Conservation (phyloP, 352 stramenopile genomes). For the Phytophthora tentaculata region DNA sequence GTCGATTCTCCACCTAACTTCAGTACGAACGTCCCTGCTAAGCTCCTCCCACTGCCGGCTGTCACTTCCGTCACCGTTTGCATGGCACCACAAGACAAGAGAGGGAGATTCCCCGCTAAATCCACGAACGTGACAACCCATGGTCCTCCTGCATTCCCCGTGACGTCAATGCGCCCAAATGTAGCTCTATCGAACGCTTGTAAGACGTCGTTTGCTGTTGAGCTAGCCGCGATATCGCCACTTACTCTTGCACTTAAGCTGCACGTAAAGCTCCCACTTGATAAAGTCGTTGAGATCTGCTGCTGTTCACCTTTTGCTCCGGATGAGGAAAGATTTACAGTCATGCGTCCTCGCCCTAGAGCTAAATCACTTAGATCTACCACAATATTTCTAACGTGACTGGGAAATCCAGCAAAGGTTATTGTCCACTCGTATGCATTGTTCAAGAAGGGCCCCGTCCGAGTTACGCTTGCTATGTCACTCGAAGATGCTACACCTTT, state of each 20-base stretch:
- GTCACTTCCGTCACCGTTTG: conserved; percentile 50
- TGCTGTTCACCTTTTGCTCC: conserved; percentile 56
- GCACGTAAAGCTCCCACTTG: conserved; percentile 52
- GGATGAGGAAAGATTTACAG: conserved; percentile 15
- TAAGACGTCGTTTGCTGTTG: conserved; percentile 22
- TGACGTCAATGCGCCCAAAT: conserved; percentile 41
- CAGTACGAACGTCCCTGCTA: conserved; percentile 48
- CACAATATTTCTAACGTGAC: conserved; percentile 34
- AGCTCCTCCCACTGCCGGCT: conserved; percentile 36
- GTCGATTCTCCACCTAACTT: conserved; percentile 39
- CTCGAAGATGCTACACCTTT: conserved; percentile 13
- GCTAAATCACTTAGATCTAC: conserved; percentile 27
- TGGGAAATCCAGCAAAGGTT: conserved; percentile 42
- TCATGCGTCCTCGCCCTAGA: conserved; percentile 33
- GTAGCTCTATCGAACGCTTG: conserved; percentile 30
- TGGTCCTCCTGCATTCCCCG: conserved; percentile 25
- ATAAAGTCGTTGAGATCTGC: conserved; percentile 39
- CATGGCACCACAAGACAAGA: conserved; percentile 43
- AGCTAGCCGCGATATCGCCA: conserved; percentile 38
- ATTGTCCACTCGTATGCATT: conserved; percentile 53
- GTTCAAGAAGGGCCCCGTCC: conserved; percentile 50
- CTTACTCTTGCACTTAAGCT: conserved; percentile 2
- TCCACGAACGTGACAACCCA: conserved; percentile 57
- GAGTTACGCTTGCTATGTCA: conserved; percentile 24
- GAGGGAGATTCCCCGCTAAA: conserved; percentile 43